Base-by-base conservation (phyloP, 345 rosid genomes). In the Hypericum perforatum region DNA sequence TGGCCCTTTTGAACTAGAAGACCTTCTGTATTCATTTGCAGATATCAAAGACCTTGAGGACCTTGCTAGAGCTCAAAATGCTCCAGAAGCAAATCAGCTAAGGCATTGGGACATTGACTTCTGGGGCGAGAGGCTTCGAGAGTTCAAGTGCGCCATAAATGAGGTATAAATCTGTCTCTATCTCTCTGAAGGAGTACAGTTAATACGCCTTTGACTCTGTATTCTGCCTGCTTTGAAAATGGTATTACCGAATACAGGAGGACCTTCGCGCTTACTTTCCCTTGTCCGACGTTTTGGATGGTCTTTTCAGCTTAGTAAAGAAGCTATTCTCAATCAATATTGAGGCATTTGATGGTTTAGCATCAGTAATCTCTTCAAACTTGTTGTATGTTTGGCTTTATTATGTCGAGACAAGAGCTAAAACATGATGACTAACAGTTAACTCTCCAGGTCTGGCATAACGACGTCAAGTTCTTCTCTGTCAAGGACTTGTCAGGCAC, bases 91-190 rank as follows among this genome's bases (percentile, higher is more conserved):
- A 71, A 68, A 73, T 61, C 76, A 72, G 48, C 69, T 89, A 76
- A 78, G 38, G 56, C 84, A 89, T 51, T 89, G 97, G 97, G 97
- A 89, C 72, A 74, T 72, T 14, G 68, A 11, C 61, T 89, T 83
- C 78, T 89, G 97, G 97, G 80, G 88, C 53, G 97, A 89, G 79
- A 85, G 97, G 73, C 90, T 86, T 61, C 97, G 97, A 52, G 97
- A 89, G 63, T 76, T 90, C 37, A 89, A 79, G 80, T 89, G 79
- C 65, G 81, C 80, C 57, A 86, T 86, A 56, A 89, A 83, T 57
- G 90, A 89, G 95, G 97, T 89, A 10, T 36, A 11, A 8, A 22
- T 16, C 63, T 58, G 57, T 13, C 59, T 11, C 58, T 60, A 41
- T 56, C 38, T 57, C 51, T 65, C 42, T 41, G 38, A 10, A 12